phyloP scores from a whole-genome alignment of 2,329 filamentous ascomycete genomes.

The Alternaria tenuissima region DNA sequence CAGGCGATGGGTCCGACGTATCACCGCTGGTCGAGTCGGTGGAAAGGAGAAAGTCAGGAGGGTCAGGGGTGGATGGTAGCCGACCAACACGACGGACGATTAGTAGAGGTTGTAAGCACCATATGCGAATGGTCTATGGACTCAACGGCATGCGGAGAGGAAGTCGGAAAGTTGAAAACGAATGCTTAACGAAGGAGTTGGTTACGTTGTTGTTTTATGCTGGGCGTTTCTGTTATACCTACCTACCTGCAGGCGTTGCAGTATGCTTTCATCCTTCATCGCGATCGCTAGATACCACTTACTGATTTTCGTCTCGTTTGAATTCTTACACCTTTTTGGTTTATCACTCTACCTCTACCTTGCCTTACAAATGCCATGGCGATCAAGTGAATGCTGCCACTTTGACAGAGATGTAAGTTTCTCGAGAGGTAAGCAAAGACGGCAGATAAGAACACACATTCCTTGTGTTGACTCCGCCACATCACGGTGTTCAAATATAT shows the following conservation, averaged over 20 bases:
- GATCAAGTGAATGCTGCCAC: background rate
- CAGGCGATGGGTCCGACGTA: constrained; percentile 40
- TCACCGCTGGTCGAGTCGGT: constrained; percentile 38
- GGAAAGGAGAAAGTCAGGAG: constrained; percentile 48
- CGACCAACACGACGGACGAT: background rate
- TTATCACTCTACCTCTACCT: background rate
- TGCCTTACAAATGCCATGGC: background rate
- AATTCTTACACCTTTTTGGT: background rate
- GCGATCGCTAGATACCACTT: constrained; percentile 3
- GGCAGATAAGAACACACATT: background rate
- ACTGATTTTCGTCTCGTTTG: background rate
- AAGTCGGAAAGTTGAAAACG: background rate
- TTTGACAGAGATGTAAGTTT: background rate
- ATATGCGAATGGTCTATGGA: background rate
- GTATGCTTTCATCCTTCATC: background rate
- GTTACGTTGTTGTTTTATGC: background rate
- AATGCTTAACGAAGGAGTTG: background rate
- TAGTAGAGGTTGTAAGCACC: background rate
- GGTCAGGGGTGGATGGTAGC: constrained; percentile 49
- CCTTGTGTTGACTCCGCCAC: background rate
- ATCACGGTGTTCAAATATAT: background rate
- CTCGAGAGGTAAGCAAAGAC: background rate
- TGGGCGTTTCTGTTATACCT: background rate
- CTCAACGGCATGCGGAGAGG: background rate
- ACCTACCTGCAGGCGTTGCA: constrained; percentile 1